Evolutionary conservation across 208 protist species (phyloP).

Genomic region (Trypanosoma brucei): DNA sequence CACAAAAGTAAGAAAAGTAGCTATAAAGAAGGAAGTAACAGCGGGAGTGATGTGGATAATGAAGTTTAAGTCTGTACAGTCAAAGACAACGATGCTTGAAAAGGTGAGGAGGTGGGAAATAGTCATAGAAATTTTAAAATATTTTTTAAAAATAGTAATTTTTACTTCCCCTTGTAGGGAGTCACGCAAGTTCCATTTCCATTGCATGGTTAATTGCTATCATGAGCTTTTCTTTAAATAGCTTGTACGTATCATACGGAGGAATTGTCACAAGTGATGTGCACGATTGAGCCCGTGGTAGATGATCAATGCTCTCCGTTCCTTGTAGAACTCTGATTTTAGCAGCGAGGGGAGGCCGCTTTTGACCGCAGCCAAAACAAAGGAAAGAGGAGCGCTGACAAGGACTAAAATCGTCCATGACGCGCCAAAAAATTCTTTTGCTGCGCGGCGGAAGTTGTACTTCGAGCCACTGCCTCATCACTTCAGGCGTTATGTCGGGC

Average conservation of each 20-base stretch:
- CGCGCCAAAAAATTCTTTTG: slow-evolving; percentile 79
- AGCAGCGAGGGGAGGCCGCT: slow-evolving; percentile 69
- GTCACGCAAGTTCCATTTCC: slow-evolving; percentile 88
- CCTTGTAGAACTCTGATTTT: slow-evolving; percentile 75
- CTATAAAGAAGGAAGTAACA: slow-evolving; percentile 3
- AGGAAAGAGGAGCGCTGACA: slow-evolving; percentile 79
- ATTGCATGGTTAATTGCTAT: slow-evolving; percentile 77
- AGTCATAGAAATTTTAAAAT: not conserved
- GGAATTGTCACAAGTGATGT: slow-evolving; percentile 82
- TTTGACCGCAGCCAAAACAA: slow-evolving; percentile 86
- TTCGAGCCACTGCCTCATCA: slow-evolving; percentile 67
- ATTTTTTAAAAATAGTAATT: not conserved
- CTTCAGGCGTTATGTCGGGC: slow-evolving; percentile 50
- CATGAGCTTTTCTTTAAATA: slow-evolving; percentile 76
- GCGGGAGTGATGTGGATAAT: not conserved
- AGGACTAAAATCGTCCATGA: slow-evolving; percentile 73
- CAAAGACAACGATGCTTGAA: not conserved
- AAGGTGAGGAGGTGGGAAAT: not conserved
- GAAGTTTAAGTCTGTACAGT: too few species aligned
- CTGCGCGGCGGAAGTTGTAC: slow-evolving; percentile 41
- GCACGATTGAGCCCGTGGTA: slow-evolving; percentile 87
- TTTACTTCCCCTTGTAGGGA: not conserved
- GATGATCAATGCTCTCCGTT: slow-evolving; percentile 70
- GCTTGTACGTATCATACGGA: slow-evolving; percentile 68
- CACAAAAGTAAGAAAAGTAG: not conserved